Evolutionary conservation across 2,329 filamentous ascomycete species (phyloP), one percentile per base, ranked within the genome.

Genomic region (Hypoxylon sp.): DNA sequence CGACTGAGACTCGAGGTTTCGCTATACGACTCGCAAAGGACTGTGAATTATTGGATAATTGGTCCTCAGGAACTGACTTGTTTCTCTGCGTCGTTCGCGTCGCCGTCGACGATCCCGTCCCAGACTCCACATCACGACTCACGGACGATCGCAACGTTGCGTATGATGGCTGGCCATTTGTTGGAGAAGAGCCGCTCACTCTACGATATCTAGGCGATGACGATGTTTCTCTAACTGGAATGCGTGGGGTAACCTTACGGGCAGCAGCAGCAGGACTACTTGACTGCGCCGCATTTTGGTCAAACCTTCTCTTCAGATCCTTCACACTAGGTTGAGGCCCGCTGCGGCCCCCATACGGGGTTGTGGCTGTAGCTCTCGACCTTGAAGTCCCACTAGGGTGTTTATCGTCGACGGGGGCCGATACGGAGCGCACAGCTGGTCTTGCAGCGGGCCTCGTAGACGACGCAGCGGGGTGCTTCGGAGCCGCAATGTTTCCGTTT

Each of bases 231-330:
- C 79, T 79, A 67, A 75, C 75, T 72, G 74, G 75, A 71, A 77
- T 75, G 65, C 78, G 78, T 65, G 78, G 72, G 55, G 77, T 74
- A 42, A 76, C 65, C 71, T 79, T 80, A 68, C 80, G 81, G 61
- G 78, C 72, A 60, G 24, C 24, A 27, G 24, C 24, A 27, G 80
- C 76, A 47, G 79, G 74, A 67, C 78, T 69, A 51, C 72, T 72
- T 24, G 64, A 44, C 59, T 75, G 70, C 24, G 76, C 69, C 51
- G 79, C 82, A 72, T 85, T 89, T 75, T 90, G 88, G 79, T 95
- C 92, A 80, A 95, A 96, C 60, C 88, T 90, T 79, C 91, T 93
- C 75, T 92, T 90, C 69, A 96, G 84, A 76, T 96, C 92, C 80
- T 91, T 93, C 73, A 96, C 92, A 67, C 91, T 94, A n/a, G 89